A percentile compares a stretch with the other conserved stretches of the same genome.
Evolutionary conservation across 208 protist species (phyloP).

Genomic region (Acanthamoeba royreba): DNA sequence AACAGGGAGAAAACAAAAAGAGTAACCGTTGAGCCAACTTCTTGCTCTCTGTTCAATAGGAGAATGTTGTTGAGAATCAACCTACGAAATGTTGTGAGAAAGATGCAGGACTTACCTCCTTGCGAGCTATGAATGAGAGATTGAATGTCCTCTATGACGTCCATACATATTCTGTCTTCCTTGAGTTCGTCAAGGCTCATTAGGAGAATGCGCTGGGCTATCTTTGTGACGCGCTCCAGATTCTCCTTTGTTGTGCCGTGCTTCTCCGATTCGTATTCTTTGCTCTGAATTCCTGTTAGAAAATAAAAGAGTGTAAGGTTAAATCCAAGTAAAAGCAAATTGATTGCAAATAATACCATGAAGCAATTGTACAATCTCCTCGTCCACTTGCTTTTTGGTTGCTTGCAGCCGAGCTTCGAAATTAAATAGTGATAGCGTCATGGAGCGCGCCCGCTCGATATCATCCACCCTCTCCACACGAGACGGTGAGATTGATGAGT

Average conservation of each 20-base stretch:
- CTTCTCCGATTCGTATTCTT: neutral
- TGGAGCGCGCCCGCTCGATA: neutral
- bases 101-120: neutral
- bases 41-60: neutral
- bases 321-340: too few relatives aligned
- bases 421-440: neutral
- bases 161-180: neutral
- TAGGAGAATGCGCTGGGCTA: conserved; percentile 5
- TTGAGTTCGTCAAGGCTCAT: neutral
- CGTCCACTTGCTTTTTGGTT: conserved; percentile 16
- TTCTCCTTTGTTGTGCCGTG: neutral
- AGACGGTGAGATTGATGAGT: too few relatives aligned
- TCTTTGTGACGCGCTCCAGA: neutral
- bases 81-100: neutral
- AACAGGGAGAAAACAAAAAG: conserved; percentile 30
- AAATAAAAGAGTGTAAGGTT: neutral
- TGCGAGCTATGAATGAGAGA: neutral
- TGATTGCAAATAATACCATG: neutral
- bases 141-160: conserved; percentile 35
- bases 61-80: neutral
- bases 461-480: neutral
- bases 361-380: neutral
- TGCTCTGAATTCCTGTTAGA: conserved; percentile 8
- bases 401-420: conserved; percentile 16
- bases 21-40: conserved; percentile 18